These are phyloP conservation scores for Globisporangium radiosum DNA, from an alignment of 352 stramenopile genomes.

Conservation along the genomic window DNA sequence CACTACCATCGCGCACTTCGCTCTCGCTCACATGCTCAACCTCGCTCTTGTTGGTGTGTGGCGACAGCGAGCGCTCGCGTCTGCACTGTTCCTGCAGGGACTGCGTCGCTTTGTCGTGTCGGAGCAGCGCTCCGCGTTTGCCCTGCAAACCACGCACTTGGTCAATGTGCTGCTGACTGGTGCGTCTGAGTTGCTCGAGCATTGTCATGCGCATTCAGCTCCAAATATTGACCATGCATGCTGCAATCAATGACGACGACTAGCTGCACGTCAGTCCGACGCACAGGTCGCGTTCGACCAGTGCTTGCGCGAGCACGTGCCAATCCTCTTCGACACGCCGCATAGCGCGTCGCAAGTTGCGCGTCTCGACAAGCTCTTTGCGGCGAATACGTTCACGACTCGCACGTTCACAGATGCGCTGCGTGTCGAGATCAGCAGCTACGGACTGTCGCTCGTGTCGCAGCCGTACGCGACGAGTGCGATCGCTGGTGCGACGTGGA, in stretches of 20 bases:
- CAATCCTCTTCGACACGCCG: slow-evolving; percentile 38
- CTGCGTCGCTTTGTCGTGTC: slow-evolving; percentile 23
- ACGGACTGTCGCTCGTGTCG: slow-evolving; percentile 45
- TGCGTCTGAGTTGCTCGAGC: slow-evolving; percentile 4
- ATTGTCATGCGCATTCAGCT: too few species aligned
- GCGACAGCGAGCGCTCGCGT: slow-evolving; percentile 37
- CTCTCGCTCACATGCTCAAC: too few species aligned
- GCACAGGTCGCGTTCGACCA: slow-evolving; percentile 34
- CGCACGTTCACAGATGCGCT: slow-evolving; percentile 38
- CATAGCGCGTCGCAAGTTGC: slow-evolving; percentile 19
- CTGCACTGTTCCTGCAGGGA: slow-evolving; percentile 31
- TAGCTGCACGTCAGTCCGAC: neutral
- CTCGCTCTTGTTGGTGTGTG: too few species aligned
- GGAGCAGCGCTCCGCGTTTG: slow-evolving; percentile 18
- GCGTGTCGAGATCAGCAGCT: slow-evolving; percentile 44
- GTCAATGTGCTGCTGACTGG: slow-evolving; percentile 31
- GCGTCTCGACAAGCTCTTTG: slow-evolving; percentile 35
- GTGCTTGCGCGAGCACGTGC: slow-evolving; percentile 25
- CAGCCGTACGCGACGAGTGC: slow-evolving; percentile 15
- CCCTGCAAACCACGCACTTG: slow-evolving; percentile 22
- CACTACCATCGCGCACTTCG: too few species aligned
- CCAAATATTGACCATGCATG: too few species aligned
- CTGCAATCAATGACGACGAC: too few species aligned
- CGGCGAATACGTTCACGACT: slow-evolving; percentile 27
- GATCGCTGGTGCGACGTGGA: slow-evolving; percentile 39